Base-by-base conservation (phyloP, 208 protist species). In the Baffinella frigidus region DNA sequence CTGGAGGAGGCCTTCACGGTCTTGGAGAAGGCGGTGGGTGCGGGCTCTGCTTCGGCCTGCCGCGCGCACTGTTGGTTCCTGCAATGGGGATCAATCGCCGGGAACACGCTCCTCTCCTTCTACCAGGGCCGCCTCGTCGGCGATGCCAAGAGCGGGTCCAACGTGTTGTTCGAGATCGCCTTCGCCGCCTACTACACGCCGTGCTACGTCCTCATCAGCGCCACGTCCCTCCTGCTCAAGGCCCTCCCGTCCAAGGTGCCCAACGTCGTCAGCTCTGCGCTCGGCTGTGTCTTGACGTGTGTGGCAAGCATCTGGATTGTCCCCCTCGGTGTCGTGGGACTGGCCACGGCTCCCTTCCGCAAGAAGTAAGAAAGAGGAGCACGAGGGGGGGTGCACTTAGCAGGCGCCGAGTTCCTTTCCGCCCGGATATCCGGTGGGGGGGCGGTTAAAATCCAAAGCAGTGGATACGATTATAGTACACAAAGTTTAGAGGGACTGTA, bases 121-220 rank as follows among this genome's bases (percentile, higher is more conserved):
- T 77, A 77, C 39, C 11, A 41, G 39, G 71, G 71, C 35, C 30
- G 71, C 11, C 30, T 77, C 17, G 30, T n/a, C 30, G 71, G 71
- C 14, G 30, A 77, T 33, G 17, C 11, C 20, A 77, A 77, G n/a
- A 36, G 39, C 17, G 71, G 71, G 11, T 77, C 71, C 71, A 77
- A 77, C 39, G 35, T 77, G 17, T 44, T 77, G 35, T 77, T 77
- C 71, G 71, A 77, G 71, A 14, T 77, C 39, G 17, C 30, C 71
- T 77, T 77, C 71, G 71, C 71, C 30, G 35, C 30, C 11, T 77
- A 77, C 30, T 77, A 77, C 71, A 77, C 71, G 30, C 71, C 71
- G 11, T 77, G 30, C 35, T 77, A 36, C 71, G 11, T 77, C 17
- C 14, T 33, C 17, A 77, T 77, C 30, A 77, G 35, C 30, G 71